These are phyloP conservation scores for Chlamydomonas reinhardtii DNA, from an alignment of 163 green algal species.

Conservation along the genomic window DNA sequence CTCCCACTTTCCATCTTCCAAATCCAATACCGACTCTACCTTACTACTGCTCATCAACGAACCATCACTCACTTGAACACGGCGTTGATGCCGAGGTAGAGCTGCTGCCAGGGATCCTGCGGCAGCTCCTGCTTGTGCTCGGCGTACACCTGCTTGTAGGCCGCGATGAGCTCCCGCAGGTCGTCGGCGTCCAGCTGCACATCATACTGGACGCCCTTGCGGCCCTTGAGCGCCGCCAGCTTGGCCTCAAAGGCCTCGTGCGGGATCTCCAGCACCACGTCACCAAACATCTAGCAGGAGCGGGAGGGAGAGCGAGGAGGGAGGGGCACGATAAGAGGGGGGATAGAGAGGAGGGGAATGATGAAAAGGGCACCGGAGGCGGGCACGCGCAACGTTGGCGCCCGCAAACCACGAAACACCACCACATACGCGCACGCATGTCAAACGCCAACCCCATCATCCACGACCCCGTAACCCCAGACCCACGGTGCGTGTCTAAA, in stretches of 20 bases:
- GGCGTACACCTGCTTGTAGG: conserved; percentile 78
- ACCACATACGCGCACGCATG: no score
- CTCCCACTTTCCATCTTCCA: no score
- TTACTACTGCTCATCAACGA: not conserved
- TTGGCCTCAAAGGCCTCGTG: conserved; percentile 82
- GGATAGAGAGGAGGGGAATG: not conserved
- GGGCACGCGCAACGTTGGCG: no score
- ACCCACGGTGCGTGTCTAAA: no score
- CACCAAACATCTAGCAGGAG: conserved; percentile 88
- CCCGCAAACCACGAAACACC: no score
- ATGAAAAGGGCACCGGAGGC: no score
- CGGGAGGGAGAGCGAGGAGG: no score
- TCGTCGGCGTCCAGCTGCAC: conserved; percentile 71
- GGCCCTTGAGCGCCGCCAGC: conserved; percentile 50
- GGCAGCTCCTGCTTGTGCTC: conserved; percentile 70
- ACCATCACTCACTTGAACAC: conserved; percentile 55
- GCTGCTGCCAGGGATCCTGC: conserved; percentile 87
- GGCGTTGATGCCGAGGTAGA: conserved; percentile 68
- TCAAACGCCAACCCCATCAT: no score
- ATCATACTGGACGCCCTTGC: conserved; percentile 66
- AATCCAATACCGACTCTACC: no score
- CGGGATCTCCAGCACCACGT: conserved; percentile 85
- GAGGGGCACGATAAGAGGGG: not conserved
- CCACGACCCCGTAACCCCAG: no score
- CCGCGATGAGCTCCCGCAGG: conserved; percentile 76